Conservation (phyloP, 1,139 yeast genomes). For the Spathaspora sp. region DNA sequence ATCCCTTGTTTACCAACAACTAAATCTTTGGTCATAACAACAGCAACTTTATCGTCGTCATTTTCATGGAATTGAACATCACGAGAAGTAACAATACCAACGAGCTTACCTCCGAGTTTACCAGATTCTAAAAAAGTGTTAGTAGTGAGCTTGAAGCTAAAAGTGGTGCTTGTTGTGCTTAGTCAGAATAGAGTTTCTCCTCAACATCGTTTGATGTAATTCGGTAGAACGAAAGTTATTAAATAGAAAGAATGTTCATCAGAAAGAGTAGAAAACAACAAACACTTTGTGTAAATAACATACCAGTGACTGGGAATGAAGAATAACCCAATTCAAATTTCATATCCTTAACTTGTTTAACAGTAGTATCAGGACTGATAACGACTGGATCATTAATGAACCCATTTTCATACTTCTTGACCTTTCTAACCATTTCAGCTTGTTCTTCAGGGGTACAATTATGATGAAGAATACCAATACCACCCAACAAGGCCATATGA, state of each 20-base stretch:
- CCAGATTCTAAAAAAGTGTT: conserved; percentile 66
- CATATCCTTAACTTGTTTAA: conserved; percentile 76
- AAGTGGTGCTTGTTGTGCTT: conserved; percentile 3
- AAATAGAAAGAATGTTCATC: conserved; percentile 59
- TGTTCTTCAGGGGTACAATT: conserved; percentile 96
- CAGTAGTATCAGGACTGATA: conserved; percentile 70
- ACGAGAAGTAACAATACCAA: conserved; percentile 96
- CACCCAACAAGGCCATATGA: conserved; percentile 97
- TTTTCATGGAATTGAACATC: conserved; percentile 94
- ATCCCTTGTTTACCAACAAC: conserved; percentile 84
- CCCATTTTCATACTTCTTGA: conserved; percentile 95
- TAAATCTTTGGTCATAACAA: conserved; percentile 87
- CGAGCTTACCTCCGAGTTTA: conserved; percentile 79
- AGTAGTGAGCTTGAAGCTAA: conserved; percentile 17
- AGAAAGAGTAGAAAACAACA: conserved; percentile 18
- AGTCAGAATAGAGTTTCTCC: conserved; percentile 51
- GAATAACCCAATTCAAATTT: conserved; percentile 83
- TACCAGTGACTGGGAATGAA: conserved; percentile 99
- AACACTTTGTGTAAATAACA: conserved; percentile 37
- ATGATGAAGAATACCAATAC: conserved; percentile 98
- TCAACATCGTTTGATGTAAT: conserved; percentile 94
- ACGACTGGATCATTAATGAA: conserved; percentile 95
- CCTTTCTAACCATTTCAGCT: conserved; percentile 97
- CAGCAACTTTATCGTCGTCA: conserved; percentile 57
- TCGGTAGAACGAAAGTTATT: conserved; percentile 99